Evolutionary conservation across 2,329 filamentous ascomycete species (phyloP).

Genomic region (Malbranchea cinnamomea): DNA sequence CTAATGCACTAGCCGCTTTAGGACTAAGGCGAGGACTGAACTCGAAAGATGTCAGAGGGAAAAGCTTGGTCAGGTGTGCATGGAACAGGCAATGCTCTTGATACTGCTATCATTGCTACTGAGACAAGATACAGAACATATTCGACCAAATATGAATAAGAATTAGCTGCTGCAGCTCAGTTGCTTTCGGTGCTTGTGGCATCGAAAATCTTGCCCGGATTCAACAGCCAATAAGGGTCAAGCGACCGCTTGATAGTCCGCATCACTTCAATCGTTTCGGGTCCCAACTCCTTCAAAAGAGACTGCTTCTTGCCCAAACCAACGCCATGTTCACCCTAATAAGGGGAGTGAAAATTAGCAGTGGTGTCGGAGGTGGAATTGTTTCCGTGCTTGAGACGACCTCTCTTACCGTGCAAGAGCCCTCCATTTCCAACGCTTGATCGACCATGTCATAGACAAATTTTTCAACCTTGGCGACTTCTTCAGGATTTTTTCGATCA

Average conservation of each 20-base stretch:
- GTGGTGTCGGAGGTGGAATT: too few species aligned
- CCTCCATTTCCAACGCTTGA: conserved; percentile 84
- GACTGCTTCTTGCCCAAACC: conserved; percentile 77
- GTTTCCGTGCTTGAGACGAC: too few species aligned
- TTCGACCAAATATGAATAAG: too few species aligned
- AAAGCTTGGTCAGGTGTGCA: too few species aligned
- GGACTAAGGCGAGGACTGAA: too few species aligned
- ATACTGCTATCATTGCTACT: too few species aligned
- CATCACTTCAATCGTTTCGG: conserved; percentile 73
- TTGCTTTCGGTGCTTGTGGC: conserved; percentile 18
- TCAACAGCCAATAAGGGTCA: conserved; percentile 79
- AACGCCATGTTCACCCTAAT: conserved; percentile 62
- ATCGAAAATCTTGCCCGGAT: conserved; percentile 85
- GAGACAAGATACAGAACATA: too few species aligned
- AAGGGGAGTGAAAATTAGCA: too few species aligned
- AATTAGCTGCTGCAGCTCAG: neutral
- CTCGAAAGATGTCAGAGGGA: too few species aligned
- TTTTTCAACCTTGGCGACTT: conserved; percentile 60
- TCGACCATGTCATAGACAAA: conserved; percentile 84
- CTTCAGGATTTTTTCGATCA: conserved; percentile 50
- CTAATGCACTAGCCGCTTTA: conserved; percentile 4
- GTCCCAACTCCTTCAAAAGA: conserved; percentile 62
- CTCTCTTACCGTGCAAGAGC: conserved; percentile 55
- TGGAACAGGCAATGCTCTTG: too few species aligned
- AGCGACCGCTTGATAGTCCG: conserved; percentile 65